Conservation (phyloP, 2,329 filamentous ascomycete genomes). For the Diaporthe sp. region DNA sequence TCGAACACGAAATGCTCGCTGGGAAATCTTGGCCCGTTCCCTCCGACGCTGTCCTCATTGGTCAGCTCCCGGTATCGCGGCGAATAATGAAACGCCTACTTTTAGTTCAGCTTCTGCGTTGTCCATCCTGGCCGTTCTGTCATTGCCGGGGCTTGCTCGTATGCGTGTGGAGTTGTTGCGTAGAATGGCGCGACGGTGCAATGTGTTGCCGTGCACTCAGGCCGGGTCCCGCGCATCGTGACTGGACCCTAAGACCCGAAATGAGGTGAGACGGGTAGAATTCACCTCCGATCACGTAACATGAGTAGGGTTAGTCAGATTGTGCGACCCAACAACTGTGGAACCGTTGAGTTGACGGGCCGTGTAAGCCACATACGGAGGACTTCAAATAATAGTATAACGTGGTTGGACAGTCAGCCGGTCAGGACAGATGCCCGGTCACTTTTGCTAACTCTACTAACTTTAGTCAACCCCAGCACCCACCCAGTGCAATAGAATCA, state of each 20-base stretch:
- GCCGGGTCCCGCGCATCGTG: neutral
- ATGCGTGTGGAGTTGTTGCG: neutral
- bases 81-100: neutral
- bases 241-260: neutral
- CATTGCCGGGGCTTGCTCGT: neutral
- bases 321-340: neutral
- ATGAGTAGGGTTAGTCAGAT: neutral
- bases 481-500: too few species aligned
- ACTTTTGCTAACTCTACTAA: too few species aligned
- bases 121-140: neutral
- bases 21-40: slow-evolving; percentile 12
- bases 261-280: neutral
- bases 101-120: neutral
- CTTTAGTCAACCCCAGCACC: too few species aligned
- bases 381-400: neutral
- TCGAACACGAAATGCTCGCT: slow-evolving; percentile 19
- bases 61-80: neutral
- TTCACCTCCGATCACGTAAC: slow-evolving; percentile 5
- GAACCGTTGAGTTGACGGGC: neutral
- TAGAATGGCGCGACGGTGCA: neutral
- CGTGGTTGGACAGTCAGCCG: too few species aligned
- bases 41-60: slow-evolving; percentile 2
- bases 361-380: neutral
- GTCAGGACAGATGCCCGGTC: too few species aligned
- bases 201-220: neutral